Conservation (phyloP, 129 eudicot genomes). For the Solidago caesia region DNA sequence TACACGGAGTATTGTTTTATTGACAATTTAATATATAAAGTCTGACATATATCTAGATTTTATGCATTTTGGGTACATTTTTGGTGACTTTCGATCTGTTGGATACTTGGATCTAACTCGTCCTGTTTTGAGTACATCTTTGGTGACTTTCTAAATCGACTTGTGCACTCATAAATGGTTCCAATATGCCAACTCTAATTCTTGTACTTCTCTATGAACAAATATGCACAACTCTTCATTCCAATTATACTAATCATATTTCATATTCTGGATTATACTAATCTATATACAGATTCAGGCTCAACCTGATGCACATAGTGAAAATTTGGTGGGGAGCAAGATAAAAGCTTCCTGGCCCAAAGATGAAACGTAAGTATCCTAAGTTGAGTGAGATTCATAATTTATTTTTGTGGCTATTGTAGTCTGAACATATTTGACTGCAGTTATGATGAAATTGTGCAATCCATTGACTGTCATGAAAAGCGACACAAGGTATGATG, state of each 20-base stretch:
- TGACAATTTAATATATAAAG: no score
- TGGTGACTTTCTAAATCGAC: not conserved
- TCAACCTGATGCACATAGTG: constrained; percentile 24
- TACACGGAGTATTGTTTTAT: no score
- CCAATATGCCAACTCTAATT: not conserved
- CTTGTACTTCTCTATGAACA: not conserved
- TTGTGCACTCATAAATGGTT: not conserved
- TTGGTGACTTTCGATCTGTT: no score
- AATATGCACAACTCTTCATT: not conserved
- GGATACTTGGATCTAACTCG: no score
- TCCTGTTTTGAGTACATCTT: not conserved
- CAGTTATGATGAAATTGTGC: constrained; percentile 29
- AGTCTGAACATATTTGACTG: not conserved
- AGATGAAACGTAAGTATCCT: constrained; percentile 43
- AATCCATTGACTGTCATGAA: constrained; percentile 11
- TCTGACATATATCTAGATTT: no score
- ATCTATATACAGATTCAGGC: constrained; percentile 19
- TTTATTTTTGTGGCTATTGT: not conserved
- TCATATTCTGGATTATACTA: constrained; percentile 6
- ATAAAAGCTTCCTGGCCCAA: constrained; percentile 64
- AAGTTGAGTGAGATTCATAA: constrained; percentile 6
- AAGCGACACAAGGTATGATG: constrained; percentile 29
- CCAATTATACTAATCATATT: not conserved
- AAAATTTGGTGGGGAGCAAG: constrained; percentile 49
- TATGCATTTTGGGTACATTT: no score